These are phyloP conservation scores for Aspergillus heteromorphus DNA, from an alignment of 495 filamentous ascomycete species.

Conservation along the genomic window DNA sequence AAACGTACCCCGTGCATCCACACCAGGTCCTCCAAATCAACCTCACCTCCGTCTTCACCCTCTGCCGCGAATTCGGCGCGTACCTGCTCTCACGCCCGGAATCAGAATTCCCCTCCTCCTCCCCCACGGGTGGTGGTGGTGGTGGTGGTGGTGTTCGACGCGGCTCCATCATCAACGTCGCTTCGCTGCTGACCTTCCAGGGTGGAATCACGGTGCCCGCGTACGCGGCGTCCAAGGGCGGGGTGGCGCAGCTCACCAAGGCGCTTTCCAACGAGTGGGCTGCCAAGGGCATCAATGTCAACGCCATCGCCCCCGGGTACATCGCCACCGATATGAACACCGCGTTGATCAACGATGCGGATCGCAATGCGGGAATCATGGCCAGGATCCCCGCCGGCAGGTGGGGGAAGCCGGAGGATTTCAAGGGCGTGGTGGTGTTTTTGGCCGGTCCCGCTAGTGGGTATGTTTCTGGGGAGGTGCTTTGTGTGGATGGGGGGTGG, in stretches of 20 bases:
- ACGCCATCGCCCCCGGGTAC: constrained; percentile 76
- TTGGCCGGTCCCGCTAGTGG: constrained; percentile 51
- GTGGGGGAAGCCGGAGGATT: constrained; percentile 46
- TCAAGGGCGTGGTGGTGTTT: constrained; percentile 35
- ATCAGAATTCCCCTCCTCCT: neutral
- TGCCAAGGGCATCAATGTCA: constrained; percentile 68
- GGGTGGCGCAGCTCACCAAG: constrained; percentile 82
- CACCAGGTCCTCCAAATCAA: constrained; percentile 82
- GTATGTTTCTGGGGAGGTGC: constrained; percentile 75
- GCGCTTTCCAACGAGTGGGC: constrained; percentile 86
- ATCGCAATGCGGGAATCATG: constrained; percentile 65
- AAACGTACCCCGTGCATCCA: too few species aligned
- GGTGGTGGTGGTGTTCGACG: too few species aligned
- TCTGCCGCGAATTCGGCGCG: constrained; percentile 79
- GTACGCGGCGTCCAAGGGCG: constrained; percentile 86
- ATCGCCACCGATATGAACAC: constrained; percentile 88
- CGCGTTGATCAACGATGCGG: constrained; percentile 64
- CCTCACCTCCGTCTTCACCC: constrained; percentile 73
- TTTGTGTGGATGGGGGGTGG: constrained; percentile 85
- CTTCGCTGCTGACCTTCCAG: constrained; percentile 80
- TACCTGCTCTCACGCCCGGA: constrained; percentile 61
- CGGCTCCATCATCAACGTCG: constrained; percentile 83
- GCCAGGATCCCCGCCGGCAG: constrained; percentile 77
- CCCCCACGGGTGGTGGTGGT: too few species aligned
- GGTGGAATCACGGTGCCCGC: constrained; percentile 88